phyloP scores from a whole-genome alignment of 1,284 basidiomycete species.

The Ustilago crameri region DNA sequence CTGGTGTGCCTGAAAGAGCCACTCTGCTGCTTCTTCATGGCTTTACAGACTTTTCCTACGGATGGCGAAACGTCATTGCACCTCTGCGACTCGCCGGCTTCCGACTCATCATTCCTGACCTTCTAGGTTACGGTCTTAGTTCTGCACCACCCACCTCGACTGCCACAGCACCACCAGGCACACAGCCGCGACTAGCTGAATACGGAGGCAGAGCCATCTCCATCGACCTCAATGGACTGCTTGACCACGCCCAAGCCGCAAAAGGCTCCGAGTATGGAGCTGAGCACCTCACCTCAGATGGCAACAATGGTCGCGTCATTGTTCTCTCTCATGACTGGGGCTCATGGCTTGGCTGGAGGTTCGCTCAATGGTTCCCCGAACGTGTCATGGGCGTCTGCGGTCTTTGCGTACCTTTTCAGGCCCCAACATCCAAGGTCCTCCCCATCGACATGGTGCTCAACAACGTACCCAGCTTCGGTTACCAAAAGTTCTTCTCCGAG shows the following conservation, averaged over 20 bases:
- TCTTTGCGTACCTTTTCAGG: conserved; percentile 50
- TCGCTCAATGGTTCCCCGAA: conserved; percentile 49
- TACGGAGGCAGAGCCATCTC: conserved; percentile 52
- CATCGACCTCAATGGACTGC: conserved; percentile 53
- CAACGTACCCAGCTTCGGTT: conserved; percentile 53
- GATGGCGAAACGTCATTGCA: conserved; percentile 46
- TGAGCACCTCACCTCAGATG: conserved; percentile 28
- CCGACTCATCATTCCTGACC: conserved; percentile 54
- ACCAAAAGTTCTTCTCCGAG: conserved; percentile 58
- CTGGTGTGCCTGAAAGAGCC: conserved; percentile 32
- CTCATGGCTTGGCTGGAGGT: conserved; percentile 54
- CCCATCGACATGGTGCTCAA: conserved; percentile 43
- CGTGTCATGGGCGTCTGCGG: conserved; percentile 55
- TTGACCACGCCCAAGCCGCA: conserved; percentile 48
- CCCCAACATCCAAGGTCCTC: conserved; percentile 36
- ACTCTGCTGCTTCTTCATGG: conserved; percentile 58
- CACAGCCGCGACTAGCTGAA: conserved; percentile 43
- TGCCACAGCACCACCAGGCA: conserved; percentile 19
- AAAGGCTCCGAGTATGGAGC: conserved; percentile 42
- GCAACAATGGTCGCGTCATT: conserved; percentile 46
- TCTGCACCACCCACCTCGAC: conserved; percentile 40
- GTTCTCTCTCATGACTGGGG: conserved; percentile 62
- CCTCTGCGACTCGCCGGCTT: conserved; percentile 50
- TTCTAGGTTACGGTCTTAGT: conserved; percentile 55
- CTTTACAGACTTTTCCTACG: conserved; percentile 53